phyloP scores from a whole-genome alignment of 441 rosid genomes.

The Viola pubescens region DNA sequence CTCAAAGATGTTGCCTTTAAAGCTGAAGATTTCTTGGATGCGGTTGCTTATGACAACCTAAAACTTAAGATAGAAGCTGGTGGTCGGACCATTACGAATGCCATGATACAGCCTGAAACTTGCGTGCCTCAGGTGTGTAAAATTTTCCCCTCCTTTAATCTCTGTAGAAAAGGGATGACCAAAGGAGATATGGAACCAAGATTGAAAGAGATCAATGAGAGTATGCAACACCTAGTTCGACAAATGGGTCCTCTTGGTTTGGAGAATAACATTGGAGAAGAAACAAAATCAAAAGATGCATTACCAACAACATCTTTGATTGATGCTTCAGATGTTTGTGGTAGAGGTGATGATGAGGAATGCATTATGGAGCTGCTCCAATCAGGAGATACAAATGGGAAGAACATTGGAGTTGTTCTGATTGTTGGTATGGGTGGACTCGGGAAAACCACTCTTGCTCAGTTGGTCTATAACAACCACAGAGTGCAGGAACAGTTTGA shows the following conservation, averaged over 20 bases:
- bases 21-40: conserved; percentile 1
- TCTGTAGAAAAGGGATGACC: not conserved
- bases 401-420: conserved; percentile 11
- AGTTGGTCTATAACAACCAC: conserved; percentile 16
- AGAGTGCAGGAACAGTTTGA: conserved; percentile 11
- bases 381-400: not conserved
- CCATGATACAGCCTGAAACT: not conserved
- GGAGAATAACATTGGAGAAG: not conserved
- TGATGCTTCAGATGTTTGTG: not conserved
- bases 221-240: not conserved
- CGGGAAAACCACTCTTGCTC: conserved; percentile 25
- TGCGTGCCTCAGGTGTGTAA: not conserved
- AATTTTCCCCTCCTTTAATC: not conserved
- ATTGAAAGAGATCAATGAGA: not conserved
- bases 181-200: not conserved
- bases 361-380: not conserved
- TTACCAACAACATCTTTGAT: not conserved
- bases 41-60: not conserved
- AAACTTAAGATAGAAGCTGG: not conserved
- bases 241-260: not conserved
- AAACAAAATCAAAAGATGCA: not conserved
- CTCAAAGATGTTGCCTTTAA: not conserved
- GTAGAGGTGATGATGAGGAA: not conserved
- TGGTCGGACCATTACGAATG: too few species aligned
- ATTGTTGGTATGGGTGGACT: not conserved